Evolutionary conservation across 306 rosid genomes (phyloP), one percentile per base, ranked within the genome.

Genomic region (Rosa persica): DNA sequence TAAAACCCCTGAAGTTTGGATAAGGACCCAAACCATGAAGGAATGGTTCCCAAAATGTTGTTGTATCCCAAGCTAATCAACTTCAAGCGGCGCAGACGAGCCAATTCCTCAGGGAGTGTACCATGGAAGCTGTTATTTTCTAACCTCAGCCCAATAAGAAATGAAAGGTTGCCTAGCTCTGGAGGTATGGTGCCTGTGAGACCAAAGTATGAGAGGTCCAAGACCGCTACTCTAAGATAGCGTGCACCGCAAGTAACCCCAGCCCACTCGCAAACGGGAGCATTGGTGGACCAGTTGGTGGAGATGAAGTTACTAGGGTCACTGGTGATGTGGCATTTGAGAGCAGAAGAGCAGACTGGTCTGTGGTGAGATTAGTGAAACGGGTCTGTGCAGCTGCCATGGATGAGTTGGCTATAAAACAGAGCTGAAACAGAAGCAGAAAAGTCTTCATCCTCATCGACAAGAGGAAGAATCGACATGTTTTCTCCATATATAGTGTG

Each of bases 91-190:
- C 62, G 61, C 62, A 71, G 17, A 48, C 15, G 38, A 57, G 51
- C n/a, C 54, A 79, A 20, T 22, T 73, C 58, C 30, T 16, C 27
- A 7, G 83, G 78, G 4, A 80, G 19, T 2, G 72, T 11, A 12
- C 78, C 83, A 65, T 74, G 78, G n/a, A 80, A 80, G 42, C 75
- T 74, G 54, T 80, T 80, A 43, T 80, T 79, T 66, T 52, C 67
- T n/a, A 79, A 51, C 22, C 47, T 22, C 62, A 74, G 23, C 13
- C 16, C 49, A 39, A 60, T 6, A 10, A 80, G 78, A 23, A 73
- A 80, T 51, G 75, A 80, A 19, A 80, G 74, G 73, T 54, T 73
- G n/a, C 83, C 74, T 17, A 73, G 27, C 9, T 51, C 30, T 22
- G 78, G 78, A 73, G 83, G 83, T 49, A 79, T 15, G 5, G 74